These are phyloP conservation scores for Malus sieversii DNA, from an alignment of 306 rosid genomes.

Conservation along the genomic window DNA sequence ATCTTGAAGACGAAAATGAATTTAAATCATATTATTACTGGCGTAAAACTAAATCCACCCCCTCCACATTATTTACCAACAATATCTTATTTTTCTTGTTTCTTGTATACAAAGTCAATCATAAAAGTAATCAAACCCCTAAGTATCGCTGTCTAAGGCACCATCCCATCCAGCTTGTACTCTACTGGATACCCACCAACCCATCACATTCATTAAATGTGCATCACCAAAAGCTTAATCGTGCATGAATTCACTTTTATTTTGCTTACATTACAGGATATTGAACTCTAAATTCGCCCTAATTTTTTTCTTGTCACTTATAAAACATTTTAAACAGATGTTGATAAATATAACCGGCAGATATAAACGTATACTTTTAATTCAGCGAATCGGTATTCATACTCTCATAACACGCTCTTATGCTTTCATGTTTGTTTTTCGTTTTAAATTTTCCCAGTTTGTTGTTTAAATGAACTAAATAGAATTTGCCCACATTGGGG, in stretches of 20 bases:
- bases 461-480: background rate
- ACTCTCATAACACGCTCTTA: background rate
- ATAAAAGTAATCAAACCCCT: background rate
- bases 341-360: background rate
- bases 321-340: background rate
- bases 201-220: background rate
- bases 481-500: background rate
- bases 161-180: background rate
- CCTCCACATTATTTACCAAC: too few relatives aligned
- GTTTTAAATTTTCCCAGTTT: background rate
- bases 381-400: background rate
- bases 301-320: too few relatives aligned
- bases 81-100: too few relatives aligned
- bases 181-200: background rate
- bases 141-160: background rate
- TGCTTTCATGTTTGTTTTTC: background rate
- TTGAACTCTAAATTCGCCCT: background rate
- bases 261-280: background rate
- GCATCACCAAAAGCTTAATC: background rate
- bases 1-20: too few relatives aligned
- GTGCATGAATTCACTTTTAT: background rate
- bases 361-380: too few relatives aligned
- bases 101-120: too few relatives aligned
- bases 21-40: too few relatives aligned
- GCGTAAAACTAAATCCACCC: too few relatives aligned